Conservation (phyloP, 208 protist species). For the Trypanosoma mega region DNA sequence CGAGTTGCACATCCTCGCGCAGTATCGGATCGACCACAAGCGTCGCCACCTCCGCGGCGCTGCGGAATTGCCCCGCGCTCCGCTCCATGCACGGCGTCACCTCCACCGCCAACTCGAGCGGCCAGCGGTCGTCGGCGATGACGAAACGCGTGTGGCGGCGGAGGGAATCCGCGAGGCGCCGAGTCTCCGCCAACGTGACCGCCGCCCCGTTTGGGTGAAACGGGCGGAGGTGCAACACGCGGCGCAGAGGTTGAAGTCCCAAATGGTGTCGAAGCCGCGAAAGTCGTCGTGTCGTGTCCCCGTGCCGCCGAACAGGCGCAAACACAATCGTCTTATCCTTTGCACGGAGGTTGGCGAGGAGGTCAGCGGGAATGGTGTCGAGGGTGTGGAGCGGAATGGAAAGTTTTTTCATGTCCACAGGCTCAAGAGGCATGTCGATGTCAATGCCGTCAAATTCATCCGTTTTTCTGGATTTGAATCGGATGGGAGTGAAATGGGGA, state of each 20-base stretch:
- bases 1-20: constrained; percentile 18
- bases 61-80: neutral
- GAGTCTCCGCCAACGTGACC: constrained; percentile 11
- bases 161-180: constrained; percentile 31
- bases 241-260: constrained; percentile 30
- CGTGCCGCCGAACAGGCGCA: constrained; percentile 21
- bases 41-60: constrained; percentile 5
- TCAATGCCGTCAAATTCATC: constrained; percentile 1
- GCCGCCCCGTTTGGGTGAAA: constrained; percentile 19
- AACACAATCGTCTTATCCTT: constrained; percentile 46
- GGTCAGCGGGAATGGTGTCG: constrained; percentile 41
- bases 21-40: constrained; percentile 13
- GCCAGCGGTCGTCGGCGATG: constrained; percentile 25
- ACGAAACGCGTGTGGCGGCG: constrained; percentile 37
- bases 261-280: constrained; percentile 28
- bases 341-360: constrained; percentile 39
- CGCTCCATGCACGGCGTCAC: constrained; percentile 15
- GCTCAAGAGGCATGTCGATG: constrained; percentile 21
- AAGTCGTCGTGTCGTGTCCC: constrained; percentile 16
- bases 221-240: constrained; percentile 58
- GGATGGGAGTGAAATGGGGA: neutral
- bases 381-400: constrained; percentile 46
- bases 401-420: constrained; percentile 28
- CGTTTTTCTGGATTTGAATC: neutral
- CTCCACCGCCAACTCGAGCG: constrained; percentile 21